Evolutionary conservation across 169 alveolate species (phyloP), one percentile per base, ranked within the genome.

Genomic region (Plasmodium fragile): DNA sequence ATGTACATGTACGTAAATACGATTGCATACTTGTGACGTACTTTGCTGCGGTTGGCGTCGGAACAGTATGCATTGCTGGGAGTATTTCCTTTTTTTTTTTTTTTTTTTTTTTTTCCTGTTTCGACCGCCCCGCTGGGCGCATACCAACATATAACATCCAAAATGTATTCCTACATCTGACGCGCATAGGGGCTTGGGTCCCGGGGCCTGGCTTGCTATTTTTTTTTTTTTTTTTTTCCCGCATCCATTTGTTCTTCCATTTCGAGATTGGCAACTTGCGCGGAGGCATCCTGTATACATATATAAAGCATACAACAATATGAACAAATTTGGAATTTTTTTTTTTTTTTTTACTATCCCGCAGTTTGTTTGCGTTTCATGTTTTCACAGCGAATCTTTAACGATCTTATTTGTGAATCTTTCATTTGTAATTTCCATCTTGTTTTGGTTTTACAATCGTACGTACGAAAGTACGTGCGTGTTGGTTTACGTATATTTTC

Each of bases 1-100:
- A 13, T 41, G 16, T 45, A 83, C 77, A 45, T 59, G 69, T 59
- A 22, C 34, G 43, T 83, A 69, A 32, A 83, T 65, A 52, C 18
- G 65, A 39, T 36, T 52, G 65, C 22, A 77, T 75, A 77, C 65
- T 34, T 70, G 69, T 78, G 69, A 22, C 3, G 59, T 49, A 78
- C 18, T 39, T 36, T 13, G 4, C 49, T 43, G 34, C n/a, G 32
- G 36, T 18, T 8, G 13, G 75, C 36, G 30, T 65, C 75, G 75
- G 1, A 41, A 69, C n/a, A 16, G 41, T 32, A 65, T 81, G 36
- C 36, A 6, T 65, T 65, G 7, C 2, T 18, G 13, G 30, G n/a
- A 53, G 34, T 49, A 25, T 77, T 53, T 77, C 28, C 16, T 52
- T 22, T 77, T 53, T 22, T 77, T 53, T 53, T 77, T 77, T 53